phyloP scores from a whole-genome alignment of 2,329 filamentous ascomycete species.

The Arthroderma sp. region DNA sequence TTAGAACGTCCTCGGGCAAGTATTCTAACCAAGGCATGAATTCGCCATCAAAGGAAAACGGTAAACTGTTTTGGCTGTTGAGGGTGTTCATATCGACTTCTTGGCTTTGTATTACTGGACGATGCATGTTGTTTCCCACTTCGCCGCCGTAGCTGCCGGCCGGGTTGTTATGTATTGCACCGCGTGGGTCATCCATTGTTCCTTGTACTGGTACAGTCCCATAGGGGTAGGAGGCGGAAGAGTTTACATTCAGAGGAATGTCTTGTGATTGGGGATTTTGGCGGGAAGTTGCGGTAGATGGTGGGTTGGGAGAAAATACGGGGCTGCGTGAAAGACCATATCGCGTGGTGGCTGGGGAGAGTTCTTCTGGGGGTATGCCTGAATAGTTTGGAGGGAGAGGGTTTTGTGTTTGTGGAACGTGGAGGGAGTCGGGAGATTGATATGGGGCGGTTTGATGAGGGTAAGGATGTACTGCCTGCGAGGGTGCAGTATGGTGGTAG shows the following conservation, averaged over 20 bases:
- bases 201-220: too few species aligned
- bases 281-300: constrained; percentile 17
- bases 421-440: not conserved
- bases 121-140: constrained; percentile 21
- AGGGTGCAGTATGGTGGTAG: not conserved
- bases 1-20: constrained; percentile 52
- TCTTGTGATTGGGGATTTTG: constrained; percentile 13
- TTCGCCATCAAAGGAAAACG: constrained; percentile 36
- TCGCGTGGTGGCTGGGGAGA: too few species aligned
- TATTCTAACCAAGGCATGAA: constrained; percentile 67
- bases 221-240: too few species aligned
- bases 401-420: not conserved
- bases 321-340: too few species aligned
- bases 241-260: not conserved
- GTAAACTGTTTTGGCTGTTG: constrained; percentile 26
- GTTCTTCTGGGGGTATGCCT: too few species aligned
- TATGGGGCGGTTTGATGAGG: not conserved
- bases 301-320: too few species aligned
- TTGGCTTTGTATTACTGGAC: constrained; percentile 61
- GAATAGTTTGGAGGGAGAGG: too few species aligned
- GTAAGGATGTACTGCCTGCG: not conserved
- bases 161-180: not conserved
- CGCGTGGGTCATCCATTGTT: not conserved
- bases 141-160: constrained; percentile 20
- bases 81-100: constrained; percentile 62